Conservation (phyloP, 371 early-diverging fungal species). For the Enteropsectra breve region DNA sequence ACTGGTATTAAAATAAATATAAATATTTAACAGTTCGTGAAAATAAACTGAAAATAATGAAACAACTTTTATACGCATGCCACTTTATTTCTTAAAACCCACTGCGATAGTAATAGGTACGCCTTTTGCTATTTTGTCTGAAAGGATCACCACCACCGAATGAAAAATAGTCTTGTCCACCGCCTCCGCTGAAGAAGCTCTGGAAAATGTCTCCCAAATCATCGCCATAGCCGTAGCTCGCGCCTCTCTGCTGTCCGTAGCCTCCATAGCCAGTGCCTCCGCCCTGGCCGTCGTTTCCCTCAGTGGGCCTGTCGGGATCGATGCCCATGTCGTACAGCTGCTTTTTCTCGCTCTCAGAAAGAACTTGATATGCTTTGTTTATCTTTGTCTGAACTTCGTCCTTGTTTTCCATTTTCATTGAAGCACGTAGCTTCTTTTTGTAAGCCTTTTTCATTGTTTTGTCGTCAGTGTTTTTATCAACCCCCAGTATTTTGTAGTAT, state of each 20-base stretch:
- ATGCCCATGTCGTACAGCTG: constrained; percentile 56
- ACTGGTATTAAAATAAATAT: too few relatives aligned
- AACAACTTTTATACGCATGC: too few relatives aligned
- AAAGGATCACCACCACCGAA: too few relatives aligned
- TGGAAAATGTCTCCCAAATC: constrained; percentile 22
- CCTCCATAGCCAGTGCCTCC: neutral
- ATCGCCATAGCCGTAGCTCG: neutral
- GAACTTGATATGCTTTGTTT: constrained; percentile 53
- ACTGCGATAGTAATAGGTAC: too few relatives aligned
- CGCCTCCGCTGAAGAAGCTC: constrained; percentile 24
- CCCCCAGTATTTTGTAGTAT: constrained; percentile 50
- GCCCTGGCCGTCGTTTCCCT: neutral
- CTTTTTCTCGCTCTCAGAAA: constrained; percentile 39
- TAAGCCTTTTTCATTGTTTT: constrained; percentile 44
- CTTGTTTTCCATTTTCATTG: constrained; percentile 10
- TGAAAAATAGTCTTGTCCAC: too few relatives aligned
- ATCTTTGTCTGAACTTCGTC: constrained; percentile 13
- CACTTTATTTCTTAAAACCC: too few relatives aligned
- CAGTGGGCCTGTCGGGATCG: constrained; percentile 36
- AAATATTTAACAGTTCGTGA: too few relatives aligned
- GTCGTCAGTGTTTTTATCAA: constrained; percentile 18
- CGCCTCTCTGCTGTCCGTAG: neutral
- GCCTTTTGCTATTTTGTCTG: too few relatives aligned
- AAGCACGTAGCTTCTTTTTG: constrained; percentile 25
- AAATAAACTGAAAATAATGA: too few relatives aligned